Base-by-base conservation (phyloP, 2,329 filamentous ascomycete species). In the Fusarium nematophilum region DNA sequence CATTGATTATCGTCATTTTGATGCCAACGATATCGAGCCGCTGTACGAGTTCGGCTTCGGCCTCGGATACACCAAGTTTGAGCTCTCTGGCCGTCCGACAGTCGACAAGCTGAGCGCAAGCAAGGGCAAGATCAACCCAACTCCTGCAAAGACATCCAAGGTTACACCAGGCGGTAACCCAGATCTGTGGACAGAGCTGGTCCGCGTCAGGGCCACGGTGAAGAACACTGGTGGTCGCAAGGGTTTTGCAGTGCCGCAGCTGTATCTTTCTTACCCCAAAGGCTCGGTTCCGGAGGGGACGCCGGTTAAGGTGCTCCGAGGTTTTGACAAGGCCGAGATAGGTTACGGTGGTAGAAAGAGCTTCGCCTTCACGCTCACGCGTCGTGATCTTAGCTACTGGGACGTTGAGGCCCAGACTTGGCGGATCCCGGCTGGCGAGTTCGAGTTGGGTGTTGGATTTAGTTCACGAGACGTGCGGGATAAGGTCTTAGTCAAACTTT, bases 31-130 rank as follows among this genome's bases (percentile, higher is more conserved):
- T 18, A 79, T 84, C 52, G 74, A 74, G 6, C 83, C 83, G 1
- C 76, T 83, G 2, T 86, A 80, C 61, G 81, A 83, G 46, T 86
- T 86, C 61, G 83, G 83, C 3, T 85, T 81, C 34, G 85, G 85
- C 1, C 69, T 86, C 9, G 81, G 81, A n/a, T 87, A 87, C 66
- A 84, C 84, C 1, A 80, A 75, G 0, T 87, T 86, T 61, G 67
- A 21, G 6, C 4, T 21, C 21, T 21, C 21, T 6, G 21, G 21
- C 4, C 4, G 21, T 21, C 6, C 6, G 21, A 21, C 21, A 4
- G 21, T 21, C 21, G 21, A 21, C 4, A 21, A 21, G 6, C 21
- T 21, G 21, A 21, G 4, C 21, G 4, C 4, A 21, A 6, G 21
- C 21, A 21, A 21, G n/a, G n/a, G n/a, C 36, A 70, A 66, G 5